Evolutionary conservation across 2,329 filamentous ascomycete genomes (phyloP), one percentile per base, ranked within the genome.

Genomic region (Stagonosporopsis vannaccii): DNA sequence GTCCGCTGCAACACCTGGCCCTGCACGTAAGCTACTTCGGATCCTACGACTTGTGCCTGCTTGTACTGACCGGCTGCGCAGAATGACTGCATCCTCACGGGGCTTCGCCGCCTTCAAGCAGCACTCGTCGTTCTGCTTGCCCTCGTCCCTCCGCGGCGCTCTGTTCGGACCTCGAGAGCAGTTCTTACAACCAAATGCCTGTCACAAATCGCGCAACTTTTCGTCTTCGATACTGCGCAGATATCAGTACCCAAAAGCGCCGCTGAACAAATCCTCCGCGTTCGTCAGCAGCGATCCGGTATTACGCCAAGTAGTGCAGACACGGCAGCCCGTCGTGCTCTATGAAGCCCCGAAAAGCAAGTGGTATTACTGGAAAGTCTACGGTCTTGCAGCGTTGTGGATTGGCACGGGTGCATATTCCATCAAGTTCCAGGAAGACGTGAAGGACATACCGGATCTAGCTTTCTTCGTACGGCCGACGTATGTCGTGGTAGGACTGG

Each of bases 401-500:
- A 61, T 72, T 37, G 70, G 61, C n/a, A 63, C 63, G 6, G 71
- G 70, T 2, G 61, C 69, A 6, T 76, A 58, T 37, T 62, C 63
- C 4, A 67, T 73, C 41, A 71, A 70, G 30, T 74, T 69, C 52
- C 69, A 70, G 52, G 61, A 69, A 15, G 63, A 75, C 13, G 66
- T 73, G 17, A 66, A 68, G 41, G 70, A 71, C 33, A 55, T 67
- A 13, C 61, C 61, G 26, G 72, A 68, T 23, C 55, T 73, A 4
- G 60, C 71, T 2, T 70, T 66, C 46, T 76, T 74, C 46, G 70
- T 76, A 1, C 61, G 67, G 15, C 71, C 68, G 3, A 71, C 68
- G 3, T 76, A 76, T 35, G 55, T 72, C n/a, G 60, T 72, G n/a
- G 63, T 74, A 8, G 67, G 67, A 11, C 13, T 72, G 20, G 58